phyloP scores from a whole-genome alignment of 2,329 filamentous ascomycete genomes.

The Meredithiella fracta region DNA sequence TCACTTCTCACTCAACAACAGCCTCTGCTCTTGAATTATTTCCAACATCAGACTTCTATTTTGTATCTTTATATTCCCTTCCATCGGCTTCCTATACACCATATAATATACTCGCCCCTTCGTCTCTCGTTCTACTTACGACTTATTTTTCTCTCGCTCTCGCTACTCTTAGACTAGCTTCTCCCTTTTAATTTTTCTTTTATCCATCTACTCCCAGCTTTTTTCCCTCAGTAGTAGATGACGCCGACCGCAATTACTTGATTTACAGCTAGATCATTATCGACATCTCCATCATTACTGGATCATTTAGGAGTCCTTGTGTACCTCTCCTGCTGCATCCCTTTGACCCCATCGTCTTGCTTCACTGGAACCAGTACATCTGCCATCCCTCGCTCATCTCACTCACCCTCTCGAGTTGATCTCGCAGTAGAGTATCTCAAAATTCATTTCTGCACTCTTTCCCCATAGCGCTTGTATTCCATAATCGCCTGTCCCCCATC shows the following conservation, averaged over 20 bases:
- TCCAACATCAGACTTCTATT: not conserved
- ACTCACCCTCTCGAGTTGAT: constrained; percentile 2
- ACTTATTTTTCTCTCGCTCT: constrained; percentile 1
- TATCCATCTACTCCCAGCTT: not conserved
- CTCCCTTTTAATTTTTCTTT: not conserved
- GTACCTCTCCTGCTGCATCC: not conserved
- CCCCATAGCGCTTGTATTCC: not conserved
- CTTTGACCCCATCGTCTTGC: not conserved
- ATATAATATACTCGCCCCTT: not conserved
- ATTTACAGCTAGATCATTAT: not conserved
- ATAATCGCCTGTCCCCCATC: constrained; percentile 7
- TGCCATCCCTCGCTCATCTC: not conserved
- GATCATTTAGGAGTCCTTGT: not conserved
- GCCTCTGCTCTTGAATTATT: not conserved
- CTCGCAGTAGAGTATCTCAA: not conserved
- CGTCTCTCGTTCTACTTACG: not conserved
- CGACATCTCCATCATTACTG: not conserved
- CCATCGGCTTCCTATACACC: not conserved
- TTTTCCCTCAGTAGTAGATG: not conserved
- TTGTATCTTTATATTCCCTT: not conserved
- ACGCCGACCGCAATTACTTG: constrained; percentile 1
- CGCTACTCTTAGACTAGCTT: not conserved
- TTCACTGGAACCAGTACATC: not conserved
- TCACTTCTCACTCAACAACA: not conserved
- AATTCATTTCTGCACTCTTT: not conserved